A percentile compares a stretch with the other conserved stretches of the same genome.
phyloP scores from a whole-genome alignment of 2,329 filamentous ascomycete species.

The Orbilia blumenaviensis region DNA sequence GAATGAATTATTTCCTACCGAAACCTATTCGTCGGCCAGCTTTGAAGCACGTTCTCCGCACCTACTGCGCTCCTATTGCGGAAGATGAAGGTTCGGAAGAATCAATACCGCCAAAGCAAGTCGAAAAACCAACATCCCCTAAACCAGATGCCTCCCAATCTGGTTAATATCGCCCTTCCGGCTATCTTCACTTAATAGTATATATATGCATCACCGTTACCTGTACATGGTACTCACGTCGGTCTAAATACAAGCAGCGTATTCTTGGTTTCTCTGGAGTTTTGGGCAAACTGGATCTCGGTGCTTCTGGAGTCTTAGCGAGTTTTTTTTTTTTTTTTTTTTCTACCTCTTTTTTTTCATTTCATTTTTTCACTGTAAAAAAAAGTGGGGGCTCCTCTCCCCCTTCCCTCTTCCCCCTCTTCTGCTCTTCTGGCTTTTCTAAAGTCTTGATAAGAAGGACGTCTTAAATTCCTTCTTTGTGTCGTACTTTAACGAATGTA shows the following conservation, averaged over 20 bases:
- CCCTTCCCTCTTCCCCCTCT: neutral
- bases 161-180: no score
- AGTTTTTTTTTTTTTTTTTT: neutral
- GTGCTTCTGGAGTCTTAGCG: constrained; percentile 10
- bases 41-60: constrained; percentile 56
- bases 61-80: constrained; percentile 55
- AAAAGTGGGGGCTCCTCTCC: neutral
- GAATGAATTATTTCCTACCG: constrained; percentile 88
- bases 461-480: neutral
- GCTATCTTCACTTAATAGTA: no score
- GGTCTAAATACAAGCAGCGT: no score
- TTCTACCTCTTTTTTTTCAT: neutral
- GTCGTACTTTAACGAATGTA: neutral
- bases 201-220: neutral
- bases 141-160: neutral
- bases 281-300: neutral
- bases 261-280: constrained; percentile 1
- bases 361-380: neutral
- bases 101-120: neutral
- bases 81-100: constrained; percentile 51
- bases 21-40: constrained; percentile 64
- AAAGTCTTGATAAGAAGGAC: neutral
- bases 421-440: neutral
- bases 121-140: neutral
- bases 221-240: no score